Evolutionary conservation across 371 early-diverging fungal genomes (phyloP).

Genomic region (Rhizopus microsporus): DNA sequence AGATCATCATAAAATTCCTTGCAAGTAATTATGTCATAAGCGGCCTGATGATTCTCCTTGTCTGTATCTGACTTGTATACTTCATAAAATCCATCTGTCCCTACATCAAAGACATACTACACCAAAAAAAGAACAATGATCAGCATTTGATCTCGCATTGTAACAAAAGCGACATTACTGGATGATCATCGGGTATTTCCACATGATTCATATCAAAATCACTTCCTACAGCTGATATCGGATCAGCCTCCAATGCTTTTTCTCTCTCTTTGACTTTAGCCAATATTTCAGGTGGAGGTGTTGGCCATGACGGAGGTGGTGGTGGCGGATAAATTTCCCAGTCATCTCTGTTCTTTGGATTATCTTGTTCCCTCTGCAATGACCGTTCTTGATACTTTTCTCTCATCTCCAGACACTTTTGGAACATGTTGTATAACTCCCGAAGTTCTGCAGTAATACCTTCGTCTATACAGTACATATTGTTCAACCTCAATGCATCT

Average conservation of each 20-base stretch:
- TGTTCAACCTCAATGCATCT: too few species aligned
- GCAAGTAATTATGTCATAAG: slow-evolving; percentile 69
- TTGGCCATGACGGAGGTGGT: slow-evolving; percentile 75
- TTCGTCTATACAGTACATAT: slow-evolving; percentile 26
- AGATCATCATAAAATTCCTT: slow-evolving; percentile 90
- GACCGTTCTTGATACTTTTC: slow-evolving; percentile 83
- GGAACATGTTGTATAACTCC: slow-evolving; percentile 54
- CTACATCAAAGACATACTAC: slow-evolving; percentile 18
- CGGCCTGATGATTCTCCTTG: slow-evolving; percentile 21
- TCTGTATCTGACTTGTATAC: slow-evolving; percentile 9
- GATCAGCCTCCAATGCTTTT: slow-evolving; percentile 50
- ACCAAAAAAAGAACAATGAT: too few species aligned
- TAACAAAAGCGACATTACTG: too few species aligned
- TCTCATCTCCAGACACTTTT: slow-evolving; percentile 78
- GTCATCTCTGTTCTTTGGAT: slow-evolving; percentile 78
- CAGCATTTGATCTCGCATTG: too few species aligned
- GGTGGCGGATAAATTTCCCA: slow-evolving; percentile 93
- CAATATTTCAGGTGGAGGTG: slow-evolving; percentile 48
- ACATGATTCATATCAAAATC: slow-evolving; percentile 70
- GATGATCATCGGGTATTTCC: slow-evolving; percentile 58
- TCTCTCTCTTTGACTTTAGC: slow-evolving; percentile 38
- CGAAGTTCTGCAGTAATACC: slow-evolving; percentile 59
- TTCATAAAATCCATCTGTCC: slow-evolving; percentile 7
- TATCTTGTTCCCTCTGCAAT: slow-evolving; percentile 79
- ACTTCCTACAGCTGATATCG: slow-evolving; percentile 48